phyloP scores from a whole-genome alignment of 768 basidiomycete species.

The Tulasnella calospora region DNA sequence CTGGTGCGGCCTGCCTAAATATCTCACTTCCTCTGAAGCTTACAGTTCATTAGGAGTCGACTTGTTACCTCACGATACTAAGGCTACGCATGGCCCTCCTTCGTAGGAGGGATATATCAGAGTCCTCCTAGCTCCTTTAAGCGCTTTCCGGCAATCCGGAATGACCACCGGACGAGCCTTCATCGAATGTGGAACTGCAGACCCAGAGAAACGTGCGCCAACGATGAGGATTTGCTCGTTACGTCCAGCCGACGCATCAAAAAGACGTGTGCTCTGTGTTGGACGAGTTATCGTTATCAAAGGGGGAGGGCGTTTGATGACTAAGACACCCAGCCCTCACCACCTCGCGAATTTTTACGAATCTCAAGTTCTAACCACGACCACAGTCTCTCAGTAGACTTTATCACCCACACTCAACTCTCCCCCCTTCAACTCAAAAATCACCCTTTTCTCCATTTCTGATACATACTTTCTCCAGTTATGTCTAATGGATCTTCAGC shows the following conservation, averaged over 20 bases:
- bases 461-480: conserved; percentile 23
- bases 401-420: not conserved
- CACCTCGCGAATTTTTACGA: conserved; percentile 9
- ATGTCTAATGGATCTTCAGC: conserved; percentile 24
- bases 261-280: not conserved
- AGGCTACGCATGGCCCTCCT: not conserved
- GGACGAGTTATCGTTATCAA: conserved; percentile 3
- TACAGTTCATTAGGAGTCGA: not conserved
- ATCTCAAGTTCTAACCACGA: not conserved
- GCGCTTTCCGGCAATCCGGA: not conserved
- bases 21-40: not conserved
- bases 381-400: conserved; percentile 10
- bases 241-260: not conserved
- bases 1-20: not conserved
- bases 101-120: not conserved
- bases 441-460: conserved; percentile 8
- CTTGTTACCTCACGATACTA: not conserved
- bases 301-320: not conserved
- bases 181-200: not conserved
- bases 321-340: not conserved
- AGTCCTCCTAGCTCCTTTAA: not conserved
- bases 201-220: not conserved
- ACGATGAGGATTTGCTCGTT: not conserved
- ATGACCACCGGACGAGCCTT: not conserved
- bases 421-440: not conserved